Conservation (phyloP, 108 stramenopile genomes). For the Cyclotella cryptica region DNA sequence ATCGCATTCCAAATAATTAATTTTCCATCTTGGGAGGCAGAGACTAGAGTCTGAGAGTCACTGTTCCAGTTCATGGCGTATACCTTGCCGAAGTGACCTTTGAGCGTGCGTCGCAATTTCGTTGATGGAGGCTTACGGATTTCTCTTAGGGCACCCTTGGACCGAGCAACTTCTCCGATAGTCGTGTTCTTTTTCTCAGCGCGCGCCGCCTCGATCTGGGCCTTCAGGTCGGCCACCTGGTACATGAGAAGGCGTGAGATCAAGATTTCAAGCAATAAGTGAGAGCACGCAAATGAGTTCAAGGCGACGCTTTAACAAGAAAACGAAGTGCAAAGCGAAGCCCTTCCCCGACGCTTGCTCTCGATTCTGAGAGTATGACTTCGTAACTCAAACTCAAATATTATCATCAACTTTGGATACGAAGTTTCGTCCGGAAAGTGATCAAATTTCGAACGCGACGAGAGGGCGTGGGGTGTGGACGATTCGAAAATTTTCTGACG, state of each 20-base stretch:
- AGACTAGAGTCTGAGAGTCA: slow-evolving; percentile 82
- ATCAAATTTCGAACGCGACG: background rate
- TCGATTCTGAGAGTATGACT: background rate
- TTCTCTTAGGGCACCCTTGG: slow-evolving; percentile 49
- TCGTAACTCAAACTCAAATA: background rate
- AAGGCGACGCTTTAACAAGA: background rate
- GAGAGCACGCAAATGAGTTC: no score
- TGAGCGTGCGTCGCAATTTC: slow-evolving; percentile 80
- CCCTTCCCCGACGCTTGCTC: no score
- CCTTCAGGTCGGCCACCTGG: slow-evolving; percentile 64
- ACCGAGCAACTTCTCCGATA: slow-evolving; percentile 34
- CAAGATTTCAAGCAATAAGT: background rate
- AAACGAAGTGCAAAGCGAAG: background rate
- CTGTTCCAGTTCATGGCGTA: slow-evolving; percentile 97
- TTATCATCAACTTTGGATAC: background rate
- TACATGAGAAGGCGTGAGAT: background rate
- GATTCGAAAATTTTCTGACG: slow-evolving; percentile 1
- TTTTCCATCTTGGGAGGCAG: slow-evolving; percentile 98
- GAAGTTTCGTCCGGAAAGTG: background rate
- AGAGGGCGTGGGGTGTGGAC: background rate
- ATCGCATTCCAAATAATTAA: slow-evolving; percentile 98
- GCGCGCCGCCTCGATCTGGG: slow-evolving; percentile 53
- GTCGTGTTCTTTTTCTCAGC: slow-evolving; percentile 53
- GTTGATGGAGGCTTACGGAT: slow-evolving; percentile 73
- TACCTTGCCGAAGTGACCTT: slow-evolving; percentile 98